phyloP scores from a whole-genome alignment of 225 moss, liverwort and hornwort species.

The Sphagnum contortum region DNA sequence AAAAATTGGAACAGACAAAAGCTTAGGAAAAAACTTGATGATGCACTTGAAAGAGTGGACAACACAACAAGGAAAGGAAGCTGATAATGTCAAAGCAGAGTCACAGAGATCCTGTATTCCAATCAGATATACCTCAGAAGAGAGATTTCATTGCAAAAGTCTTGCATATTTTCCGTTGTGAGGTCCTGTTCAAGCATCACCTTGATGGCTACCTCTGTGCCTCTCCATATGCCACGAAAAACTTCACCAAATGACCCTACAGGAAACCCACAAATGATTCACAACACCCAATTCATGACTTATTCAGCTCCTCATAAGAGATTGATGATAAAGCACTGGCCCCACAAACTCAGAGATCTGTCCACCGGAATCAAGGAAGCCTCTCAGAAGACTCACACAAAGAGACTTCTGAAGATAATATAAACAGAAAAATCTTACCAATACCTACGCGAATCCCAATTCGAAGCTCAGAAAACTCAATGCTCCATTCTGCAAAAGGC shows the following conservation, averaged over 20 bases:
- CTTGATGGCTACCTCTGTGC: conserved; percentile 95
- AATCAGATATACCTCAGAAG: conserved; percentile 52
- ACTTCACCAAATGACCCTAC: conserved; percentile 95
- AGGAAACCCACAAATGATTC: not conserved
- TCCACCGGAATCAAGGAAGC: too few relatives aligned
- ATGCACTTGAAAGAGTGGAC: too few relatives aligned
- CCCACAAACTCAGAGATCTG: too few relatives aligned
- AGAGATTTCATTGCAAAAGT: conserved; percentile 96
- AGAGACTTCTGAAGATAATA: not conserved
- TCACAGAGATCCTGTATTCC: too few relatives aligned
- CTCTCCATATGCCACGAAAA: conserved; percentile 97
- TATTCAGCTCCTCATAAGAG: too few relatives aligned
- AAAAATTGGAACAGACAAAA: too few relatives aligned
- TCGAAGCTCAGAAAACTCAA: conserved; percentile 86
- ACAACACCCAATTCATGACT: too few relatives aligned
- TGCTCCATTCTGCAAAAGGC: conserved; percentile 93
- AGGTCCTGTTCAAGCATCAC: conserved; percentile 97
- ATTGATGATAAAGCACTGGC: too few relatives aligned
- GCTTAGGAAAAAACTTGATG: too few relatives aligned
- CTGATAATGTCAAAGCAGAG: too few relatives aligned
- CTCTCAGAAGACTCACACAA: too few relatives aligned
- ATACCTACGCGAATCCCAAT: conserved; percentile 93
- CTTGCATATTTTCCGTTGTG: conserved; percentile 86
- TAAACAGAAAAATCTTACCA: conserved; percentile 27
- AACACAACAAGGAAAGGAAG: too few relatives aligned